Percentiles rank a stretch among this genome's conserved stretches.
phyloP scores from a whole-genome alignment of 139 green algal species.

The Picochlorum costavermella region DNA sequence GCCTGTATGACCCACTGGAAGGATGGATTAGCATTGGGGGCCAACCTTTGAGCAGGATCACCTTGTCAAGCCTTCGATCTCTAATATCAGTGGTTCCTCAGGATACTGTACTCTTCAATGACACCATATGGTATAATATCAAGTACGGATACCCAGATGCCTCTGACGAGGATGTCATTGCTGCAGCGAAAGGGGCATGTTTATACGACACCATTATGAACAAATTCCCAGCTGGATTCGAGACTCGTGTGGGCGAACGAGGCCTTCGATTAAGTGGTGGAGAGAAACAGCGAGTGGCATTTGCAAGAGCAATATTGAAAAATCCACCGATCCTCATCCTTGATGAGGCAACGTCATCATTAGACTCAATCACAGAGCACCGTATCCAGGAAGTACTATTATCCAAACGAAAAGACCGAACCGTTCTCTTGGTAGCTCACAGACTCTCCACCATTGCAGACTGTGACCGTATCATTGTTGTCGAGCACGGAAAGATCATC shows the following conservation, averaged over 20 bases:
- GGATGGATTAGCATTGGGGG: slow-evolving; percentile 68
- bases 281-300: slow-evolving; percentile 80
- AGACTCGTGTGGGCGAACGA: slow-evolving; percentile 31
- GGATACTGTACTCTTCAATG: slow-evolving; percentile 94
- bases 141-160: slow-evolving; percentile 43
- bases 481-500: background rate
- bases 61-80: slow-evolving; percentile 44
- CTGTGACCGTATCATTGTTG: slow-evolving; percentile 36
- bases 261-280: slow-evolving; percentile 49
- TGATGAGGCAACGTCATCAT: slow-evolving; percentile 79
- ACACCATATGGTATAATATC: slow-evolving; percentile 88
- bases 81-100: slow-evolving; percentile 51
- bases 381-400: slow-evolving; percentile 41
- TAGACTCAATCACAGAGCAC: slow-evolving; percentile 61
- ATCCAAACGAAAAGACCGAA: slow-evolving; percentile 25
- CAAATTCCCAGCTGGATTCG: slow-evolving; percentile 46
- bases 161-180: slow-evolving; percentile 38
- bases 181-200: slow-evolving; percentile 39
- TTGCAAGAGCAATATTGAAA: slow-evolving; percentile 69
- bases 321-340: slow-evolving; percentile 64
- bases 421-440: slow-evolving; percentile 41
- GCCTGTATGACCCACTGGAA: slow-evolving; percentile 64
- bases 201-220: slow-evolving; percentile 79
- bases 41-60: slow-evolving; percentile 61
- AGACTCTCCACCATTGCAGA: slow-evolving; percentile 52